phyloP scores from a whole-genome alignment of 139 green algal genomes.

The Chlamydomonas urium region DNA sequence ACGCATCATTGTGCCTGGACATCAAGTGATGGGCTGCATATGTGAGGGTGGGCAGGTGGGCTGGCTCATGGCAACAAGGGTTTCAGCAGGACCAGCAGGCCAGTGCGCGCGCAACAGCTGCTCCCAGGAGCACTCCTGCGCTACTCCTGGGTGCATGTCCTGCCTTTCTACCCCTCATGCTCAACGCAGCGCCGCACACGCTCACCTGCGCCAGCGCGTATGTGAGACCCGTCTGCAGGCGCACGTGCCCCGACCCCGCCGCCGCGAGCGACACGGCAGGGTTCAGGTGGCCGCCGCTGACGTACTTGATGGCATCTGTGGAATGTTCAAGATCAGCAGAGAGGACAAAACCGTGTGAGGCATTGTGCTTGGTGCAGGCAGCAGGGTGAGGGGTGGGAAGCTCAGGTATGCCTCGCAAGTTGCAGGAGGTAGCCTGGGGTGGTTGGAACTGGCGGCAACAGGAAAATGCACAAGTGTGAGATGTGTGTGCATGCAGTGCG shows the following conservation, averaged over 20 bases:
- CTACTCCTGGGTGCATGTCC: no score
- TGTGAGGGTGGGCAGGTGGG: neutral
- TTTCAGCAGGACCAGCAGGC: no score
- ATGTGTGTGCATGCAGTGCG: no score
- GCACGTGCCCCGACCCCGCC: constrained; percentile 33
- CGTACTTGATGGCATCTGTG: constrained; percentile 5
- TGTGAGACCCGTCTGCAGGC: constrained; percentile 17
- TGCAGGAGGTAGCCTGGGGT: neutral
- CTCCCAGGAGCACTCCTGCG: no score
- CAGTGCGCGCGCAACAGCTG: no score
- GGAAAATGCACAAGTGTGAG: neutral
- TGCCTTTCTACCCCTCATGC: neutral
- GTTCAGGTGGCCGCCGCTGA: constrained; percentile 47
- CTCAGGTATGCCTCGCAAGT: no score
- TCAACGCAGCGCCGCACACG: neutral
- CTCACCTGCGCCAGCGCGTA: constrained; percentile 38
- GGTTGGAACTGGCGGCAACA: neutral
- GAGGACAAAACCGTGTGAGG: neutral
- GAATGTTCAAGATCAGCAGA: neutral
- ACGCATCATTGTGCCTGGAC: no score
- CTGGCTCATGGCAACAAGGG: no score
- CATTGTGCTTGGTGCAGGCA: neutral
- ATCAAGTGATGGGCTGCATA: no score
- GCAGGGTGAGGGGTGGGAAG: neutral
- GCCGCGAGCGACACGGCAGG: constrained; percentile 35